These are phyloP conservation scores for Puccinia horiana DNA, from an alignment of 1,284 basidiomycete genomes.

Conservation along the genomic window DNA sequence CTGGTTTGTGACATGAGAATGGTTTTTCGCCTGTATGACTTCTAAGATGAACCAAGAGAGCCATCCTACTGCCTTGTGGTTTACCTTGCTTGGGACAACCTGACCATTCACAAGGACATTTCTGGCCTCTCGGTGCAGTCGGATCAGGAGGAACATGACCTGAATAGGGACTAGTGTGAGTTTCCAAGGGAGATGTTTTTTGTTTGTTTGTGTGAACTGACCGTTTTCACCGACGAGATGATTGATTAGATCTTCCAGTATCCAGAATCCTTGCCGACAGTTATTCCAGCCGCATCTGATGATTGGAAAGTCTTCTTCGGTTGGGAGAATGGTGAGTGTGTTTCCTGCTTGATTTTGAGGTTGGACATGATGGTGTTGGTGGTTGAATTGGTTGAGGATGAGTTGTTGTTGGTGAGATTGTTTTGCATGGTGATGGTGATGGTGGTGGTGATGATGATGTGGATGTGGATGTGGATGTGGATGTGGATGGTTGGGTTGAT, in stretches of 20 bases:
- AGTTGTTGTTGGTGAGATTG: not conserved
- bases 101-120: constrained; percentile 72
- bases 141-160: constrained; percentile 43
- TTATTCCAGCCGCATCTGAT: constrained; percentile 46
- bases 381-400: not conserved
- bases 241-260: constrained; percentile 42
- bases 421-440: not conserved
- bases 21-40: constrained; percentile 92
- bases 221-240: constrained; percentile 38
- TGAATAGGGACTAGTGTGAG: not conserved
- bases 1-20: constrained; percentile 76
- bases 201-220: not conserved
- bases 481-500: not conserved
- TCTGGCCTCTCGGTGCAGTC: constrained; percentile 37
- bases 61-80: constrained; percentile 80
- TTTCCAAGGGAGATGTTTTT: not conserved
- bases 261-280: constrained; percentile 39
- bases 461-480: not conserved
- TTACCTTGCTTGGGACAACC: constrained; percentile 76
- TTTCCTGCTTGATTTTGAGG: not conserved
- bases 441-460: not conserved
- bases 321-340: not conserved
- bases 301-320: constrained; percentile 44
- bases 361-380: not conserved
- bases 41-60: constrained; percentile 79